Base-by-base conservation (phyloP, 768 basidiomycete species). In the Lentinula sp. region DNA sequence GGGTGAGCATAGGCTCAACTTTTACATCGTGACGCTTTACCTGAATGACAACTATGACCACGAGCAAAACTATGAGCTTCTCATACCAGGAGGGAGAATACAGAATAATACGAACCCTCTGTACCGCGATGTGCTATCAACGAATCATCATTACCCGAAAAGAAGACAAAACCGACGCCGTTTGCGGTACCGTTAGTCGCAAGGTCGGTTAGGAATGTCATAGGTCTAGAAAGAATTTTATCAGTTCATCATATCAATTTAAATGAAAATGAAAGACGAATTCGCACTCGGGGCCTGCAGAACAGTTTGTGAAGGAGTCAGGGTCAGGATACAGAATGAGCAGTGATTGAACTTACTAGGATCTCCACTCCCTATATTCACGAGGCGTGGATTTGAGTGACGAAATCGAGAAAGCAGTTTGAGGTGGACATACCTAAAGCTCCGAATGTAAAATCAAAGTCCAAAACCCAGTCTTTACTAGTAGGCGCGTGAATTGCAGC, bases 71-170 rank as follows among this genome's bases (percentile, higher is more conserved):
- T n/a, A 10, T 11, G 39, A 15, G 15, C 10, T 15, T 15, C 39
- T 58, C 32, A 56, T 6, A 50, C 54, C 46, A 3, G 8, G 65
- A 15, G 65, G 52, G 10, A 5, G 50, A 2, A 32, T 34, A 4
- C 21, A 3, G 16, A 8, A 13, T 28, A 4, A 34, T 21, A 61
- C 71, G 1, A 58, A 79, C 80, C 68, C 71, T 83, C 74, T 7
- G 79, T 75, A 23, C 81, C 79, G 16, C 73, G 70, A 62, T 83
- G 81, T 8, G 81, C 68, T 5, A 80, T 64, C 35, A 83, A 71
- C 5, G 78, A 73, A 66, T 82, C 81, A 43, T 83, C 80, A 52
- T 82, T 82, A 15, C 75, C 81, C 13, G 80, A 82, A 65, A 71
- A 83, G 28, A 83, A 68, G 1, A 81, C 65, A 32, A 82, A 66